Percentiles rank a stretch among this genome's conserved stretches.
phyloP scores from a whole-genome alignment of 345 rosid species.

The Arabis alpina region DNA sequence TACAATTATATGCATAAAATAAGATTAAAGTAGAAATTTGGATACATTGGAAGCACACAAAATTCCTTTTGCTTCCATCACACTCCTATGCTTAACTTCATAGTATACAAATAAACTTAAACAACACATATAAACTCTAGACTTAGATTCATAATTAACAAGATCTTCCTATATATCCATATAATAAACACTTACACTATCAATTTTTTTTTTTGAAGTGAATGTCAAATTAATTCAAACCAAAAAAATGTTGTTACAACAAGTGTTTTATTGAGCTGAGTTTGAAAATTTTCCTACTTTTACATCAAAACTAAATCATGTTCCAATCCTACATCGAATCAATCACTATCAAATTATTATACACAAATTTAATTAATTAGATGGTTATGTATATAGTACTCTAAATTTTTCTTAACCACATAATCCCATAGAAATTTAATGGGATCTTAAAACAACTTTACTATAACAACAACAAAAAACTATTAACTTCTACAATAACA shows the following conservation, averaged over 20 bases:
- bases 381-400: not conserved
- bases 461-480: too few relatives aligned
- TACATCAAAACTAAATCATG: too few relatives aligned
- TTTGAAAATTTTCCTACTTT: too few relatives aligned
- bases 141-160: not conserved
- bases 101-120: not conserved
- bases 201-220: too few relatives aligned
- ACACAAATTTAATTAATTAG: not conserved
- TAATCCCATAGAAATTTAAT: not conserved
- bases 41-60: conserved; percentile 30
- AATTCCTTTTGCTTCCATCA: conserved; percentile 15
- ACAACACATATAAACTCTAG: not conserved
- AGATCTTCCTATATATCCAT: not conserved
- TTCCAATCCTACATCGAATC: too few relatives aligned
- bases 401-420: not conserved
- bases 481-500: not conserved
- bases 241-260: too few relatives aligned
- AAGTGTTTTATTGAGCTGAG: too few relatives aligned
- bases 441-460: too few relatives aligned
- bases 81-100: conserved; percentile 26
- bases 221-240: too few relatives aligned
- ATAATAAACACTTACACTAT: conserved; percentile 5
- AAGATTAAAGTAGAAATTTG: not conserved
- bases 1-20: not conserved
- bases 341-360: too few relatives aligned